These are phyloP conservation scores for Claviceps arundinis DNA, from an alignment of 2,329 filamentous ascomycete genomes.

Conservation along the genomic window DNA sequence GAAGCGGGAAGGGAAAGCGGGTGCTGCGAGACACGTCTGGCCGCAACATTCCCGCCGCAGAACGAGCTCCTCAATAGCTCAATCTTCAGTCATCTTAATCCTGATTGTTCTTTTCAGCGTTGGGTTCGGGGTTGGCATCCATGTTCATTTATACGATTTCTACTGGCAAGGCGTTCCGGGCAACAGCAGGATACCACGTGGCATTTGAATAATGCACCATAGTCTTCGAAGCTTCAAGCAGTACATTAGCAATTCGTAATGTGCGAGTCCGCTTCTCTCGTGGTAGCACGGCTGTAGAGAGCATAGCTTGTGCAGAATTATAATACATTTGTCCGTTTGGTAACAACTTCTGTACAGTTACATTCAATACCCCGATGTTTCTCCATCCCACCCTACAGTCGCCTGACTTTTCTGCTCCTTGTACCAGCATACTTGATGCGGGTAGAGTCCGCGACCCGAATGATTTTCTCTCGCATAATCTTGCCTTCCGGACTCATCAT, in stretches of 20 bases:
- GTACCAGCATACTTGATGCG: slow-evolving; percentile 92
- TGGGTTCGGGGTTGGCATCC: neutral
- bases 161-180: slow-evolving; percentile 5
- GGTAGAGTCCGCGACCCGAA: slow-evolving; percentile 72
- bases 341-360: neutral
- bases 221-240: neutral
- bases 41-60: slow-evolving; percentile 36
- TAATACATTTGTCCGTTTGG: slow-evolving; percentile 18
- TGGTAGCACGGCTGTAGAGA: slow-evolving; percentile 14
- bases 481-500: slow-evolving; percentile 76
- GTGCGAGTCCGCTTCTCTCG: neutral
- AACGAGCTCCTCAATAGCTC: slow-evolving; percentile 30
- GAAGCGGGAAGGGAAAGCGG: slow-evolving; percentile 31
- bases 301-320: slow-evolving; percentile 21
- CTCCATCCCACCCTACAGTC: slow-evolving; percentile 36
- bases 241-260: neutral
- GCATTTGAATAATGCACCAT: slow-evolving; percentile 1
- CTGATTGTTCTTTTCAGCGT: slow-evolving; percentile 4
- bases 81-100: neutral
- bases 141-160: neutral
- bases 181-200: slow-evolving; percentile 3
- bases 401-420: slow-evolving; percentile 70
- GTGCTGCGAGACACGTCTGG: slow-evolving; percentile 36
- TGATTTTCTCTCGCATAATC: slow-evolving; percentile 59
- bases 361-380: neutral